These are phyloP conservation scores for Oryza meridionalis DNA, from an alignment of 176 grass and related monocot genomes.

Conservation along the genomic window DNA sequence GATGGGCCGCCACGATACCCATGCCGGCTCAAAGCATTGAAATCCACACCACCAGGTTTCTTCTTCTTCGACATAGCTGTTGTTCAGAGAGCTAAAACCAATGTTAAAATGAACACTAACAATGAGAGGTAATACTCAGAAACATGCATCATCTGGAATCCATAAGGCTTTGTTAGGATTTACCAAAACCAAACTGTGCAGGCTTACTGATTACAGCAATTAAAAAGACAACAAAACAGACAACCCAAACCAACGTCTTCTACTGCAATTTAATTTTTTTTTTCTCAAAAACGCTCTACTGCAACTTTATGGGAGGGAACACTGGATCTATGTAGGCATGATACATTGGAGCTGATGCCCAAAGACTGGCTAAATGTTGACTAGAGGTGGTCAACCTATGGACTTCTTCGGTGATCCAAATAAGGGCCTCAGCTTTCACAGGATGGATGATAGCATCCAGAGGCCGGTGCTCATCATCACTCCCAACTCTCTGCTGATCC, in stretches of 20 bases:
- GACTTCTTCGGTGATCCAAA: conserved; percentile 80
- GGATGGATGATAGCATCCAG: conserved; percentile 77
- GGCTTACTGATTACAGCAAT: conserved; percentile 24
- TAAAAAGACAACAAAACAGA: not conserved
- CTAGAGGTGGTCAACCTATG: conserved; percentile 66
- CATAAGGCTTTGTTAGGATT: conserved; percentile 14
- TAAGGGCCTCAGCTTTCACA: conserved; percentile 70
- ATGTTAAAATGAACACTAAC: conserved; percentile 38
- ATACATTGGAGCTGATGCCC: conserved; percentile 72
- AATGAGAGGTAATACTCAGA: conserved; percentile 1
- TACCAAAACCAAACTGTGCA: conserved; percentile 24
- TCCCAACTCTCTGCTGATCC: conserved; percentile 69
- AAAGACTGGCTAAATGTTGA: conserved; percentile 61
- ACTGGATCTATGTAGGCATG: conserved; percentile 75
- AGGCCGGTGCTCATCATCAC: conserved; percentile 45
- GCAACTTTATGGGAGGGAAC: conserved; percentile 39
- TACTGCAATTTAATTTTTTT: conserved; percentile 15
- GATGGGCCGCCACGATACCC: conserved; percentile 83
- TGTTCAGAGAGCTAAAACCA: conserved; percentile 59
- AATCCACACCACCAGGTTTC: conserved; percentile 71
- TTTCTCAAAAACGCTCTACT: too few relatives aligned
- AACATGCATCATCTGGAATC: not conserved
- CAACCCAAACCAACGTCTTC: not conserved
- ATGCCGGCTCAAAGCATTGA: conserved; percentile 80
- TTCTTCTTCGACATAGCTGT: conserved; percentile 64